Base-by-base conservation (phyloP, 352 stramenopile genomes). In the Globisporangium uncinulatum region DNA sequence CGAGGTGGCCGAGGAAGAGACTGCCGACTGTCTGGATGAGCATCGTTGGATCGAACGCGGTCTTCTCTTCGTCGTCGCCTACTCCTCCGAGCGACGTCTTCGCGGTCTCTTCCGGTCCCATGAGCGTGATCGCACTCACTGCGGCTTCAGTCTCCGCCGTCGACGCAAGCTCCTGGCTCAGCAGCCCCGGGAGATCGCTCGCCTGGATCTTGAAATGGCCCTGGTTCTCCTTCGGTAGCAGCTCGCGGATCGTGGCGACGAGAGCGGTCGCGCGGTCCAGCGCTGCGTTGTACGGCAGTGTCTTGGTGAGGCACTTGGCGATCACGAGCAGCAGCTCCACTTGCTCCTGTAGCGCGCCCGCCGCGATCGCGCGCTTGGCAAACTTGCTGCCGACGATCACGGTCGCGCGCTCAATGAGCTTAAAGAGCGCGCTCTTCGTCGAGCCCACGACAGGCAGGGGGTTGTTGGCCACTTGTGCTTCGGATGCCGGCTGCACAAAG, bases 311-410 rank as follows among this genome's bases (percentile, higher is more conserved):
- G 7, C 70, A 80, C 69, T 89, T 82, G 11, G 76, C 74, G 34
- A 86, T 62, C 6, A 78, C 73, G 1, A 89, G 70, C 56, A 87
- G 39, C 46, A 89, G 57, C 63, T 89, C 74, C 10, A 89, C 74
- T 51, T 87, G 79, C 32, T 89, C 79, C 17, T 60, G 62, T 24
- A 86, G 51, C 0, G 67, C 63, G 6, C 63, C 69, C 1, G 79
- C 74, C 21, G 66, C 69, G 52, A 87, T 76, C 15, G 74, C 74
- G 3, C 76, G 74, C 66, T 87, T 89, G 19, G 65, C 66, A 36
- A 89, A 86, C 34, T 66, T 65, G 50, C 73, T 71, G 6, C 79
- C 76, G 29, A 83, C 65, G 47, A 87, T 76, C 51, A 85, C 64
- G 0, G 79, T 86, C 31, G 74, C 69, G 39, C 79, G 72, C 41